Evolutionary conservation across 257 asterid genomes (phyloP).

Genomic region (Cordia subcordata): DNA sequence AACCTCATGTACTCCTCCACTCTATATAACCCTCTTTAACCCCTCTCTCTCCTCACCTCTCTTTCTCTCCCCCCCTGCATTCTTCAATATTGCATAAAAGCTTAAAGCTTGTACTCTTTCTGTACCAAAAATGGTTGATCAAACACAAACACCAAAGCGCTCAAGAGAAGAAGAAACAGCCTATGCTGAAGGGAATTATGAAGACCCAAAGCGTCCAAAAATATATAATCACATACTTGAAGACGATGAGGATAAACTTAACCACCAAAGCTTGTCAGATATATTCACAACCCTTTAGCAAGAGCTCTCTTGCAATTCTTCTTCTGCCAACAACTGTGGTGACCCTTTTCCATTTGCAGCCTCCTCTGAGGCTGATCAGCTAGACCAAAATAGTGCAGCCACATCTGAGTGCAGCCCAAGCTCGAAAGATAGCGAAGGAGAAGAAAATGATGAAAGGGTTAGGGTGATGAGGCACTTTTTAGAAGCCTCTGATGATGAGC

Average conservation of each 20-base stretch:
- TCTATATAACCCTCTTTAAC: slow-evolving; percentile 50
- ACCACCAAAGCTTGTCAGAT: slow-evolving; percentile 49
- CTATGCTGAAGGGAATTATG: neutral
- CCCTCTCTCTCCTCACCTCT: slow-evolving; percentile 65
- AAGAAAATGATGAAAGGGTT: slow-evolving; percentile 33
- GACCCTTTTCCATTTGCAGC: slow-evolving; percentile 6
- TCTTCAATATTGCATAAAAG: too few species aligned
- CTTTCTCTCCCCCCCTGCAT: neutral
- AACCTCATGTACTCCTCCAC: slow-evolving; percentile 20
- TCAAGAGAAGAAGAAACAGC: slow-evolving; percentile 38
- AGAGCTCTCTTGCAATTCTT: slow-evolving; percentile 43
- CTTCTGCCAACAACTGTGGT: slow-evolving; percentile 19
- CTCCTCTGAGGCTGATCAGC: too few species aligned
- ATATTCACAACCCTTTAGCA: slow-evolving; percentile 61
- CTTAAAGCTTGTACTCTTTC: too few species aligned
- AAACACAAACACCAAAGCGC: slow-evolving; percentile 58
- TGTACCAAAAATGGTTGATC: slow-evolving; percentile 9
- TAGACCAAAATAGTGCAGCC: slow-evolving; percentile 3
- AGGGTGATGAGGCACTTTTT: slow-evolving; percentile 72
- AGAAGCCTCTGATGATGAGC: slow-evolving; percentile 89
- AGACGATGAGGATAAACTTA: slow-evolving; percentile 42
- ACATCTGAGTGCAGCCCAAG: slow-evolving; percentile 10
- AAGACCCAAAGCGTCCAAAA: slow-evolving; percentile 47
- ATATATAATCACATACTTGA: slow-evolving; percentile 51
- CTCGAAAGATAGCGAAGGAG: neutral